A percentile compares a stretch with the other conserved stretches of the same genome.
These are phyloP conservation scores for Fraxinus anomala DNA, from an alignment of 257 asterid genomes.

Conservation along the genomic window DNA sequence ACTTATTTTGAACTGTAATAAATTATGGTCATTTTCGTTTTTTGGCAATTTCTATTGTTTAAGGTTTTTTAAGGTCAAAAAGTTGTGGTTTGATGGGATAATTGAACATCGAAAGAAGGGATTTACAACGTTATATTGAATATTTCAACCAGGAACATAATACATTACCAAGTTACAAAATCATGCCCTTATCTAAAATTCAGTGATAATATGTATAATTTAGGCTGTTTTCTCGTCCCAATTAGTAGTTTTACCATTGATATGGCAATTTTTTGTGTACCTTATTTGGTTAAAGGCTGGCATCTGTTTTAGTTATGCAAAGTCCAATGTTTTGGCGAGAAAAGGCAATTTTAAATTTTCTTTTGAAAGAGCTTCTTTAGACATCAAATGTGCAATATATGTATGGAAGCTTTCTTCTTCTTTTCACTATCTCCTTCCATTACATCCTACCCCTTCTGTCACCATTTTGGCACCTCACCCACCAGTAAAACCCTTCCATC, in stretches of 20 bases:
- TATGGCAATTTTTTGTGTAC: background rate
- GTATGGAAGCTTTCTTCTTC: background rate
- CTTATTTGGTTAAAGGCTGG: too few relatives aligned
- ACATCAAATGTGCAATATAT: too few relatives aligned
- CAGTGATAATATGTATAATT: background rate
- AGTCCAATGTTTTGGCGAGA: too few relatives aligned
- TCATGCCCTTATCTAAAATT: background rate
- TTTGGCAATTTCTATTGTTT: background rate
- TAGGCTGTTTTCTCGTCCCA: background rate
- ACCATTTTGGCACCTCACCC: background rate
- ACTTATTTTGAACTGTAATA: conserved; percentile 3
- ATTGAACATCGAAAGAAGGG: background rate
- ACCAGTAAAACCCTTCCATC: too few relatives aligned
- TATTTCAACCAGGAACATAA: background rate
- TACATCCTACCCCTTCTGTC: background rate
- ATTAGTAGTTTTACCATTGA: background rate
- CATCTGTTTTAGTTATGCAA: too few relatives aligned
- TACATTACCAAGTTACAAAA: background rate
- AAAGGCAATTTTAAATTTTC: too few relatives aligned
- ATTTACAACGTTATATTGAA: background rate
- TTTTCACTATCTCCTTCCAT: background rate
- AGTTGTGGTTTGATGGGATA: background rate
- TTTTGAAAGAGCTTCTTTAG: background rate
- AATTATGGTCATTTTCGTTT: background rate
- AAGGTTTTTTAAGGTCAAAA: background rate